Evolutionary conservation across 2,329 filamentous ascomycete species (phyloP), one percentile per base, ranked within the genome.

Genomic region (Aureobasidium sp.): DNA sequence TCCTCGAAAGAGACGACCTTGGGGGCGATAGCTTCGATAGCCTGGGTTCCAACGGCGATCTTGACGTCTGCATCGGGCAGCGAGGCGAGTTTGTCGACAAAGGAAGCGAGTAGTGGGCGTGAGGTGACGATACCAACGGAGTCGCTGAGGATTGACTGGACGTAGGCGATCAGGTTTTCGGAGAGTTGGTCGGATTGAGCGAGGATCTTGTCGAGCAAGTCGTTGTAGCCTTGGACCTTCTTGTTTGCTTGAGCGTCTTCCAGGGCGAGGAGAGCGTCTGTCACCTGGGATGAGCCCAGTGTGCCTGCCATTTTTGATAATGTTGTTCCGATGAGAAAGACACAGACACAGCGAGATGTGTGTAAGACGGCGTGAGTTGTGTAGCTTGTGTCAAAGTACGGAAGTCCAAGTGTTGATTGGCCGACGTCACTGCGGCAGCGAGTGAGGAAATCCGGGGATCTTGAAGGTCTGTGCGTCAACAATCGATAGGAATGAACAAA

Each of bases 1-100:
- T 97, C 92, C 75, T 94, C 86, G 70, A 91, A 94, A 1, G 87
- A 89, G 72, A 88, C 76, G 75, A 87, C 82, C 65, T 84, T 84
- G 73, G 88, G 75, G 72, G 82, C 73, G 57, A 97, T 82, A 47
- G 85, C 79, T 56, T 81, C 77, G 46, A 96, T 82, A n/a, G 90
- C 83, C 71, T 88, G 85, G 12, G 69, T 84, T 82, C 68, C 91
- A 51, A 91, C 88, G 66, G 86, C 83, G 69, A 96, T 88, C 76
- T 87, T 88, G 65, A 87, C 78, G 64, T 88, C 84, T 46, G 84
- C 75, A 67, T 85, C 82, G 41, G 81, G 74, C 62, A 91, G 78
- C 23, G 77, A 75, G 64, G 82, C 78, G 67, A 96, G 87, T 17
- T 82, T 78, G 46, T 78, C 70, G 66, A 89, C 80, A 71, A 95